A percentile compares a stretch with the other conserved stretches of the same genome.
Evolutionary conservation across 1,284 basidiomycete genomes (phyloP).

Genomic region (Albatrellus sp.): DNA sequence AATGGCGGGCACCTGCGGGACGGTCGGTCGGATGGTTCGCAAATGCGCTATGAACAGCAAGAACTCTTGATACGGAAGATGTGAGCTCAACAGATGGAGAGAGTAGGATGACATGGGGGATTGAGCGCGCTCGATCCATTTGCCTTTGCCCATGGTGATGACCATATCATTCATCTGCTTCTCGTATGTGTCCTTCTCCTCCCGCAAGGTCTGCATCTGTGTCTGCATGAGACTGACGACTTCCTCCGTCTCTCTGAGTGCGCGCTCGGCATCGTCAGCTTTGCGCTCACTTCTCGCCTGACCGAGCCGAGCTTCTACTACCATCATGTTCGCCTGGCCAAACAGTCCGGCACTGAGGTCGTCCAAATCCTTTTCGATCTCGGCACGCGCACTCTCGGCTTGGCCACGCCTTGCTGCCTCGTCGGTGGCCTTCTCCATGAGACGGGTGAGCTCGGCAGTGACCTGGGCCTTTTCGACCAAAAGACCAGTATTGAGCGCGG

Average conservation of each 20-base stretch:
- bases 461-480: conserved; percentile 90
- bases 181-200: conserved; percentile 51
- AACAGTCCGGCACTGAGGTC: conserved; percentile 86
- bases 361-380: conserved; percentile 85
- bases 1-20: conserved; percentile 48
- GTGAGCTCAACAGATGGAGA: conserved; percentile 45
- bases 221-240: conserved; percentile 75
- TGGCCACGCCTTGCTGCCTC: conserved; percentile 86
- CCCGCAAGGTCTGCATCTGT: conserved; percentile 67
- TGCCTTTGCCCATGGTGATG: conserved; percentile 50
- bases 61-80: conserved; percentile 82
- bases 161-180: conserved; percentile 34
- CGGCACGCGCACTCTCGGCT: conserved; percentile 73
- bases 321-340: conserved; percentile 85
- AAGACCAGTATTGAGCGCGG: conserved; percentile 76
- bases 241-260: conserved; percentile 77
- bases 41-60: conserved; percentile 73
- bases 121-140: conserved; percentile 38
- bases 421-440: conserved; percentile 91
- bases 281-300: conserved; percentile 73
- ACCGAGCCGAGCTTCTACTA: conserved; percentile 78
- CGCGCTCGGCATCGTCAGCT: conserved; percentile 68
- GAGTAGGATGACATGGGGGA: conserved; percentile 6
- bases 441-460: conserved; percentile 79
- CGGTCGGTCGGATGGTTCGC: conserved; percentile 54